phyloP scores from a whole-genome alignment of 805 yeast species.

The Zygotorulaspora florentina region DNA sequence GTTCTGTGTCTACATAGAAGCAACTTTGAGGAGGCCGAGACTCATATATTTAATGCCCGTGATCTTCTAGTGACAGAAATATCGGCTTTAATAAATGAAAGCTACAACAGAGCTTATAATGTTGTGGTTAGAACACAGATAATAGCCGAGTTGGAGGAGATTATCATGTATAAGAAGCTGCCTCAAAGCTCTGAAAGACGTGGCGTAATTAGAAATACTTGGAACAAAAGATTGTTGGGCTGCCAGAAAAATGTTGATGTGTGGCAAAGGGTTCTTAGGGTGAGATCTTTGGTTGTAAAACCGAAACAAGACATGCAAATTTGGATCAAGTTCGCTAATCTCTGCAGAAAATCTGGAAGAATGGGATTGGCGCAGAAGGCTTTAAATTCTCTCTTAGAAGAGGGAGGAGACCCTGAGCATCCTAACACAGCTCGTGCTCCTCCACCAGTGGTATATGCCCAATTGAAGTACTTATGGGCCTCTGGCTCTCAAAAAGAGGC shows the following conservation, averaged over 20 bases:
- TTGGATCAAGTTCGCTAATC: conserved; percentile 97
- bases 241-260: conserved; percentile 96
- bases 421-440: conserved; percentile 74
- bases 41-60: conserved; percentile 78
- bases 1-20: conserved; percentile 80
- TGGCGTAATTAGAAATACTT: conserved; percentile 75
- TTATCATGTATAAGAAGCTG: conserved; percentile 78
- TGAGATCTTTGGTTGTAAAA: conserved; percentile 84
- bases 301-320: conserved; percentile 96
- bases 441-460: conserved; percentile 96
- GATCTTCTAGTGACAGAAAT: conserved; percentile 88
- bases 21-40: conserved; percentile 74
- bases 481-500: conserved; percentile 87
- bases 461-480: conserved; percentile 95
- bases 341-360: conserved; percentile 92
- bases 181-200: conserved; percentile 82
- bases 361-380: conserved; percentile 90
- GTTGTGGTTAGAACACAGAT: conserved; percentile 96
- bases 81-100: conserved; percentile 90
- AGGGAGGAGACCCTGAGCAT: conserved; percentile 52
- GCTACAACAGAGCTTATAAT: conserved; percentile 93
- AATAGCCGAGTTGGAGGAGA: conserved; percentile 95
- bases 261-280: conserved; percentile 96
- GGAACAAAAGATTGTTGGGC: conserved; percentile 89
- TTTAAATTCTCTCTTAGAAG: conserved; percentile 71